Percentiles rank a stretch among this genome's conserved stretches.
Evolutionary conservation across 1,284 basidiomycete genomes (phyloP).

Genomic region (Cutaneotrichosporon sp.): DNA sequence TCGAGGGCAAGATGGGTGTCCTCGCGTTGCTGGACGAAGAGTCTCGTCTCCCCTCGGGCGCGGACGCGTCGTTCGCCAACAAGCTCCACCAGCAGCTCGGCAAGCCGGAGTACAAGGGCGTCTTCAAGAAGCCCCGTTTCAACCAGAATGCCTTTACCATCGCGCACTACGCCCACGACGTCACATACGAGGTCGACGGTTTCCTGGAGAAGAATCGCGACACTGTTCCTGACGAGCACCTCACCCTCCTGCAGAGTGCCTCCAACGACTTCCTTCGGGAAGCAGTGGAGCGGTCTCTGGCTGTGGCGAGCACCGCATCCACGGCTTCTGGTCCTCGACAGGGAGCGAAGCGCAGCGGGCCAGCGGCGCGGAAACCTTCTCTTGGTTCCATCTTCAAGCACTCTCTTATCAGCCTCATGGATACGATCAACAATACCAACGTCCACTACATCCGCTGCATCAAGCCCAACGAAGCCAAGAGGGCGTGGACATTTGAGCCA

Average conservation of each 20-base stretch:
- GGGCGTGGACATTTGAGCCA: slow-evolving; percentile 94
- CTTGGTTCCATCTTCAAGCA: slow-evolving; percentile 98
- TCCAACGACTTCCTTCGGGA: slow-evolving; percentile 93
- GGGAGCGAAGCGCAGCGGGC: slow-evolving; percentile 43
- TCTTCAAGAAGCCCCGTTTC: slow-evolving; percentile 98
- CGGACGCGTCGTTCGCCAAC: slow-evolving; percentile 88
- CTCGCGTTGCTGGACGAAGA: slow-evolving; percentile 96
- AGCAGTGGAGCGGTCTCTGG: slow-evolving; percentile 85
- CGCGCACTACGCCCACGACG: slow-evolving; percentile 96
- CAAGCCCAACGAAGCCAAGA: slow-evolving; percentile 97
- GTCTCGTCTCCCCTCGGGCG: slow-evolving; percentile 92
- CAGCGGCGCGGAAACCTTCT: slow-evolving; percentile 84
- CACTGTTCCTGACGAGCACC: slow-evolving; percentile 97
- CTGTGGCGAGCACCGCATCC: slow-evolving; percentile 52
- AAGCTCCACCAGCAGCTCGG: slow-evolving; percentile 87
- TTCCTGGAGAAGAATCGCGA: slow-evolving; percentile 99
- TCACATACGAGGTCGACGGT: slow-evolving; percentile 97
- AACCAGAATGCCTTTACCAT: slow-evolving; percentile 97
- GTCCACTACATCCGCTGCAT: slow-evolving; percentile 99
- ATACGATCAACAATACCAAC: slow-evolving; percentile 95
- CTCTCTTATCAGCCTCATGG: slow-evolving; percentile 92
- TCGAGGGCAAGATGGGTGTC: slow-evolving; percentile 96
- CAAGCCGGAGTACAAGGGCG: slow-evolving; percentile 80
- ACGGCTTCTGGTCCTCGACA: slow-evolving; percentile 29
- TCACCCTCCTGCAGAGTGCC: slow-evolving; percentile 78